Percentiles rank a stretch among this genome's conserved stretches.
These are phyloP conservation scores for Candida michaelii DNA, from an alignment of 805 yeast species.

Conservation along the genomic window DNA sequence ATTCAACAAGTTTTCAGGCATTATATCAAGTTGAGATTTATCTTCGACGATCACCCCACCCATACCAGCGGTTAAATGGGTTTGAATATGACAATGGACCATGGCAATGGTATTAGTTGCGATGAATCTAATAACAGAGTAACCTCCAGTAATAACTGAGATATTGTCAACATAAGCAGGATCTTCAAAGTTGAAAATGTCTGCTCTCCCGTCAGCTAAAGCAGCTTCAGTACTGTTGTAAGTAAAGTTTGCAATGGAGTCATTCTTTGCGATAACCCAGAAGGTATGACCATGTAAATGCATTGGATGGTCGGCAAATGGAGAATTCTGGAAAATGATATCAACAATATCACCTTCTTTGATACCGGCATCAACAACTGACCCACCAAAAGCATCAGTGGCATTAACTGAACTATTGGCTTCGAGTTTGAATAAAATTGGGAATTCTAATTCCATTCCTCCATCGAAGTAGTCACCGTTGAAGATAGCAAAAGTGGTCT, in stretches of 20 bases:
- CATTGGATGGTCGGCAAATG: conserved; percentile 31
- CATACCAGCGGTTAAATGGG: conserved; percentile 35
- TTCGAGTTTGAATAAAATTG: conserved; percentile 7
- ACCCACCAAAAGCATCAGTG: conserved; percentile 13
- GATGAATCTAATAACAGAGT: conserved; percentile 28
- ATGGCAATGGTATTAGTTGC: conserved; percentile 33
- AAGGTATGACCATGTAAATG: conserved; percentile 37
- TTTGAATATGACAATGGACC: conserved; percentile 38
- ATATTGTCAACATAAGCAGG: conserved; percentile 29
- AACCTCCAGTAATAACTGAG: conserved; percentile 31
- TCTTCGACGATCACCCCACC: conserved; percentile 15
- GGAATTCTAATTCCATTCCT: conserved; percentile 22
- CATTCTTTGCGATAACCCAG: conserved; percentile 26
- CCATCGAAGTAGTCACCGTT: conserved; percentile 22
- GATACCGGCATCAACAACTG: conserved; percentile 17
- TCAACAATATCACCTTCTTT: conserved; percentile 31
- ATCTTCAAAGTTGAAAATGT: conserved; percentile 17
- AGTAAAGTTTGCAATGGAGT: conserved; percentile 21
- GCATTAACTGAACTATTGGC: conserved; percentile 8
- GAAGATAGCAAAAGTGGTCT: conserved; percentile 27
- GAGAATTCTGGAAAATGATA: conserved; percentile 28
- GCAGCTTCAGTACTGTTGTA: conserved; percentile 27
- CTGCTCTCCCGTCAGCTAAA: conserved; percentile 15
- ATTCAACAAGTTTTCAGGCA: conserved; percentile 1
- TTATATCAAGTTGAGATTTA: conserved; percentile 2